Base-by-base conservation (phyloP, 2,329 filamentous ascomycete genomes). In the Monosporascus sp. region DNA sequence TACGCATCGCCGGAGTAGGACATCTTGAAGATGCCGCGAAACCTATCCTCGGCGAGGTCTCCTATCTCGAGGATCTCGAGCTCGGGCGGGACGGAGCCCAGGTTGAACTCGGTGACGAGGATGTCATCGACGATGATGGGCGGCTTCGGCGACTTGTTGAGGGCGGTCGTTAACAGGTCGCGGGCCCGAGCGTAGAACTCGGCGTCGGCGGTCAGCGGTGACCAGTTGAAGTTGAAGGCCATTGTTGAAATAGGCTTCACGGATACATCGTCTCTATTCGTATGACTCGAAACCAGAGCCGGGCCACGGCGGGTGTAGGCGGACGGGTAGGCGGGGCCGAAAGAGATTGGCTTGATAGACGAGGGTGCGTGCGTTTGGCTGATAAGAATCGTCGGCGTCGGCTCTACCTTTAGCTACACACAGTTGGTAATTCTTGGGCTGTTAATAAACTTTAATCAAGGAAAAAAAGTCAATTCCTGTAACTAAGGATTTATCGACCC, bases 221-320 rank as follows among this genome's bases (percentile, higher is more conserved):
- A 96, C 94, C 94, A 99, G 90, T 97, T 97, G 89, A 99, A 99
- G 80, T 97, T 97, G 88, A 99, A 99, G 64, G 94, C 94, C 94
- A 99, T 99, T 35, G 74, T 75, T 79, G 73, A 74, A 73, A 75
- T 76, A 73, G 74, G 52, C 58, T 60, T 70, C 67, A 63, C 47
- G 57, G 59, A 55, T 58, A 58, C 64, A 66, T 66, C 56, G 55
- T 58, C n/a, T 46, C 22, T 46, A 8, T 19, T 31, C 3, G 31
- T 35, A 14, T 14, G 31, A 35, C 31, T 35, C 31, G 9, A 14
- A 35, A 5, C 31, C 9, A 35, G 31, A 35, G 31, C 31, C 31
- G 31, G 31, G 31, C 11, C 11, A 14, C 31, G 31, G 31, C 31
- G 31, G 31, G 27, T 11, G 27, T 11, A 2, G 27, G 27, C 9